Evolutionary conservation across 1,139 yeast species (phyloP).

Genomic region (Geotrichum citri-aurantii): DNA sequence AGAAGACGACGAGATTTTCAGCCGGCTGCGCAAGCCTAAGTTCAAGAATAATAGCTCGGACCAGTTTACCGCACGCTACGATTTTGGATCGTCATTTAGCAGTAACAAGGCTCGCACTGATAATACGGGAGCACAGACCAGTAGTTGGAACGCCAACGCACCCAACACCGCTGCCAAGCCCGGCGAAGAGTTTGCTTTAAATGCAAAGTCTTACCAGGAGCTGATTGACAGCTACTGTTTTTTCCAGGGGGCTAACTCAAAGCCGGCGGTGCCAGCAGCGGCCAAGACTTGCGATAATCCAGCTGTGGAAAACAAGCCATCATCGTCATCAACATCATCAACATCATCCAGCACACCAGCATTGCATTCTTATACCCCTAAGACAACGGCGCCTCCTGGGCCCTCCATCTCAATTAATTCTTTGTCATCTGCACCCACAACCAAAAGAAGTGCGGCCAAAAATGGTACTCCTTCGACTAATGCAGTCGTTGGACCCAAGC

Average conservation of each 20-base stretch:
- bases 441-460: background rate
- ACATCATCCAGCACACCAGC: background rate
- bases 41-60: background rate
- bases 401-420: background rate
- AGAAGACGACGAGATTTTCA: constrained; percentile 13
- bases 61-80: constrained; percentile 34
- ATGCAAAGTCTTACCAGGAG: constrained; percentile 61
- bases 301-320: background rate
- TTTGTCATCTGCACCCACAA: background rate
- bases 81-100: constrained; percentile 36
- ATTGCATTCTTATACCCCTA: background rate
- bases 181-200: constrained; percentile 36
- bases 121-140: constrained; percentile 8
- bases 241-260: constrained; percentile 34
- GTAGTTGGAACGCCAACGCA: constrained; percentile 15
- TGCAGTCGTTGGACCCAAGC: background rate
- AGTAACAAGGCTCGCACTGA: constrained; percentile 18
- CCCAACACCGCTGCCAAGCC: constrained; percentile 17
- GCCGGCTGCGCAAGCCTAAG: background rate
- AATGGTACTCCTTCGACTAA: background rate
- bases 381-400: background rate
- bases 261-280: background rate
- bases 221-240: constrained; percentile 71
- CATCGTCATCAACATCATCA: background rate
- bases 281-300: background rate